phyloP scores from a whole-genome alignment of 306 rosid genomes.

The Pterocarpus macrocarpus region DNA sequence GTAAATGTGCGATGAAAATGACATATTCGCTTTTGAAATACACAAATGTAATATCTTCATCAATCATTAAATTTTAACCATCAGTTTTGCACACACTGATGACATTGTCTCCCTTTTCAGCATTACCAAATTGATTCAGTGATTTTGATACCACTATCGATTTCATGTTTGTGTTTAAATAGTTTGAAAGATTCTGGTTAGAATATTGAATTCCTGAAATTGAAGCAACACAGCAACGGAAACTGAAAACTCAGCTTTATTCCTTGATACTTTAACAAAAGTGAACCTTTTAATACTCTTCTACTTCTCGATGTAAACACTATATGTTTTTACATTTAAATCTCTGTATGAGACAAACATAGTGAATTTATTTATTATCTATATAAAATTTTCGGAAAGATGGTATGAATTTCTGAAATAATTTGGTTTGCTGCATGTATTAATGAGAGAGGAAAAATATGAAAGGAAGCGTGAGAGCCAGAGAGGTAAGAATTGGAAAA shows the following conservation, averaged over 20 bases:
- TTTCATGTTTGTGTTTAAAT: conserved; percentile 43
- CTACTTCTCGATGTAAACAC: neutral
- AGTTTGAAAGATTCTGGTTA: conserved; percentile 29
- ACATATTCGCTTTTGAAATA: conserved; percentile 37
- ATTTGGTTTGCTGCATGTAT: conserved; percentile 25
- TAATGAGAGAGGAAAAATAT: conserved; percentile 2
- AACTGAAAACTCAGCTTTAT: conserved; percentile 3
- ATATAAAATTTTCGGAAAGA: conserved; percentile 9
- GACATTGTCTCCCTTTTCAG: conserved; percentile 35
- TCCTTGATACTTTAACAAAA: conserved; percentile 4
- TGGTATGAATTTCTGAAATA: conserved; percentile 15
- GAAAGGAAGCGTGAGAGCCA: conserved; percentile 38
- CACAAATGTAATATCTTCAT: conserved; percentile 19
- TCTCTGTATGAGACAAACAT: neutral
- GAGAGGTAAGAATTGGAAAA: conserved; percentile 15
- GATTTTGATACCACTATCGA: conserved; percentile 47
- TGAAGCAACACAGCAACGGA: conserved; percentile 18
- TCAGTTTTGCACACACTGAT: conserved; percentile 25
- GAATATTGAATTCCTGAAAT: conserved; percentile 38
- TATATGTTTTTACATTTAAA: conserved; percentile 1
- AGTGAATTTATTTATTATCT: neutral
- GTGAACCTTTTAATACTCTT: conserved; percentile 1
- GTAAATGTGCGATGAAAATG: conserved; percentile 45
- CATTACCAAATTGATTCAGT: conserved; percentile 47
- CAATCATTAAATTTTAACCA: conserved; percentile 26